Evolutionary conservation across 2,329 filamentous ascomycete genomes (phyloP).

Genomic region (Hortaea sp.): DNA sequence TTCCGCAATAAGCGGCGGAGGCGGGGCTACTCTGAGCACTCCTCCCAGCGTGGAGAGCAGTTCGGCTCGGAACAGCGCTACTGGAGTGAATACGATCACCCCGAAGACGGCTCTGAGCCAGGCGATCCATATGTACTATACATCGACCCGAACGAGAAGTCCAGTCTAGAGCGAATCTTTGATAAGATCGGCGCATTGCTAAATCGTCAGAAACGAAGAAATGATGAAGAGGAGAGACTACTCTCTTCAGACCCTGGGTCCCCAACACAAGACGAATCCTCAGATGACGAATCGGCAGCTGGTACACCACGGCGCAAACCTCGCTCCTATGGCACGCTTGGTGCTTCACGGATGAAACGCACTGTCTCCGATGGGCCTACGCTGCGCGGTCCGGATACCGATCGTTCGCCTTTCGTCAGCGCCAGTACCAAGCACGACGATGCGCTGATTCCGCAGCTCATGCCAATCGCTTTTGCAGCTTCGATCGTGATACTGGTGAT

Average conservation of each 20-base stretch:
- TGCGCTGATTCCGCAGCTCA: constrained; percentile 11
- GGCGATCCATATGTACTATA: constrained; percentile 60
- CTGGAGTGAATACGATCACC: constrained; percentile 83
- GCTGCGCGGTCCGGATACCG: neutral
- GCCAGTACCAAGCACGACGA: neutral
- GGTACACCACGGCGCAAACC: neutral
- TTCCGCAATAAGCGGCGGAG: constrained; percentile 35
- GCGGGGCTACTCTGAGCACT: neutral
- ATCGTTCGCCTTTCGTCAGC: neutral
- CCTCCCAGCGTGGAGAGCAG: neutral
- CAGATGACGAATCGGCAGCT: constrained; percentile 21
- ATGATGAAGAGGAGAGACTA: constrained; percentile 12
- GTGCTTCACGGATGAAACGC: neutral
- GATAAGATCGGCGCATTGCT: constrained; percentile 36
- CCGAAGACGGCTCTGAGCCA: constrained; percentile 52
- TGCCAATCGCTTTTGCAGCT: constrained; percentile 46
- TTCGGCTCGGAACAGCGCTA: constrained; percentile 36
- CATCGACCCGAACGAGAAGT: constrained; percentile 58
- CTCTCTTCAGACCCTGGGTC: constrained; percentile 9
- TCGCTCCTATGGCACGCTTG: constrained; percentile 5
- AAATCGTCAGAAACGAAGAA: constrained; percentile 9
- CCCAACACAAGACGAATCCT: constrained; percentile 17
- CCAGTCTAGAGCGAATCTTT: constrained; percentile 55
- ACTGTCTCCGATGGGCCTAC: neutral
- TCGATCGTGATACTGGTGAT: constrained; percentile 56